Conservation (phyloP, 2,329 filamentous ascomycete genomes). For the Tolypocladium inflatum region DNA sequence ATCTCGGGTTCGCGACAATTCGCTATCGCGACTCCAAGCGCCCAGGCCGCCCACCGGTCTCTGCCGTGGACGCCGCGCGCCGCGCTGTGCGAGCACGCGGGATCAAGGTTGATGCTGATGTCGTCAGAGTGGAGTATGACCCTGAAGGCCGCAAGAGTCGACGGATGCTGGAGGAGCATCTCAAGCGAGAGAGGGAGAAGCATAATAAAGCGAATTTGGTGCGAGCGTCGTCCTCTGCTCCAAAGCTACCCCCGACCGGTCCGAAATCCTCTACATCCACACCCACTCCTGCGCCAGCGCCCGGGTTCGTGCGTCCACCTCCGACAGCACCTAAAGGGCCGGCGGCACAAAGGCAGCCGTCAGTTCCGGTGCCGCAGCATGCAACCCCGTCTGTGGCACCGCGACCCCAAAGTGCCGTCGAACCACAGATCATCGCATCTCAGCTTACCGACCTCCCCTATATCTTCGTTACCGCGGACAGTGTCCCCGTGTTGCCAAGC, state of each 20-base stretch:
- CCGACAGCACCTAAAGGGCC: conserved; percentile 84
- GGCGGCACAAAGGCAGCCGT: conserved; percentile 37
- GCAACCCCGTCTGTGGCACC: conserved; percentile 14
- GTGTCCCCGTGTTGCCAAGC: conserved; percentile 76
- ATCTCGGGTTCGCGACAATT: conserved; percentile 87
- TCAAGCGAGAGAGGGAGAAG: conserved; percentile 60
- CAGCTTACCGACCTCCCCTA: conserved; percentile 75
- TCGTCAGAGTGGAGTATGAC: conserved; percentile 79
- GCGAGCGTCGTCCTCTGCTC: conserved; percentile 15
- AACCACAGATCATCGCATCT: conserved; percentile 55
- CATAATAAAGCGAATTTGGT: conserved; percentile 29
- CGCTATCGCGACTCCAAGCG: conserved; percentile 68
- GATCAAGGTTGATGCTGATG: conserved; percentile 66
- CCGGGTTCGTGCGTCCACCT: conserved; percentile 42
- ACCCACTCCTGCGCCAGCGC: conserved; percentile 1
- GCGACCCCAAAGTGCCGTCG: conserved; percentile 41
- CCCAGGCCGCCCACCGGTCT: conserved; percentile 33
- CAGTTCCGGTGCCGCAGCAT: conserved; percentile 16
- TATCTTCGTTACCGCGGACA: conserved; percentile 78
- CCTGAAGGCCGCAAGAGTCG: conserved; percentile 77
- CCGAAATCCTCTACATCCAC: conserved; percentile 20
- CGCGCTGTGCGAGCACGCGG: conserved; percentile 69
- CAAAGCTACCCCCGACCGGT: conserved; percentile 26
- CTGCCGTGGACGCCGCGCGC: conserved; percentile 73
- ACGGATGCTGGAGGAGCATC: conserved; percentile 63